Conservation (phyloP, 345 rosid species). For the Viola odorata region DNA sequence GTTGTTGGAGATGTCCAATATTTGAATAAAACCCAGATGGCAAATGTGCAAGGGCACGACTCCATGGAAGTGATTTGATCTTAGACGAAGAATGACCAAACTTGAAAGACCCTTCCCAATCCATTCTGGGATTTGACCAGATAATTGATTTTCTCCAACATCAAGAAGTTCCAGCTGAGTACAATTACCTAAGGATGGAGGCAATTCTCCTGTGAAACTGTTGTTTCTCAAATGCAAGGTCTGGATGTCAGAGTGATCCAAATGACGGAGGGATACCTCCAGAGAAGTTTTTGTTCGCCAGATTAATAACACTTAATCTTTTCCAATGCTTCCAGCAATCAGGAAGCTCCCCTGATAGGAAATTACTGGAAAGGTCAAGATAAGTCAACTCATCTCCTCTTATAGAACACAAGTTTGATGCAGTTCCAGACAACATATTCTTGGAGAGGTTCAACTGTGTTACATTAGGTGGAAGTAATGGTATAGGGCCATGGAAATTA, state of each 20-base stretch:
- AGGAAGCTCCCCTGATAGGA: conserved; percentile 8
- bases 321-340: conserved; percentile 3
- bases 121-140: not conserved
- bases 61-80: conserved; percentile 15
- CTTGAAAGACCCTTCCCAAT: not conserved
- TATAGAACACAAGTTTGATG: conserved; percentile 2
- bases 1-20: conserved; percentile 19
- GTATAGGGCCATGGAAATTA: conserved; percentile 3
- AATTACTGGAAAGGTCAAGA: conserved; percentile 10
- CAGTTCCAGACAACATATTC: conserved; percentile 1
- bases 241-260: not conserved
- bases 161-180: not conserved
- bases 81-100: conserved; percentile 5
- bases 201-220: conserved; percentile 4
- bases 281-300: not conserved
- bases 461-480: not conserved
- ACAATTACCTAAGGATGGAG: not conserved
- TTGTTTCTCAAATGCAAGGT: conserved; percentile 1
- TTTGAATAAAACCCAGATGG: conserved; percentile 9
- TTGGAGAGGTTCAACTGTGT: conserved; percentile 4
- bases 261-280: conserved; percentile 4
- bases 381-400: not conserved
- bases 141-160: not conserved
- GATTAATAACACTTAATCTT: not conserved
- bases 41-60: conserved; percentile 10